Evolutionary conservation across 148 eudicot species (phyloP).

Genomic region (Pharnaceum exiguum): DNA sequence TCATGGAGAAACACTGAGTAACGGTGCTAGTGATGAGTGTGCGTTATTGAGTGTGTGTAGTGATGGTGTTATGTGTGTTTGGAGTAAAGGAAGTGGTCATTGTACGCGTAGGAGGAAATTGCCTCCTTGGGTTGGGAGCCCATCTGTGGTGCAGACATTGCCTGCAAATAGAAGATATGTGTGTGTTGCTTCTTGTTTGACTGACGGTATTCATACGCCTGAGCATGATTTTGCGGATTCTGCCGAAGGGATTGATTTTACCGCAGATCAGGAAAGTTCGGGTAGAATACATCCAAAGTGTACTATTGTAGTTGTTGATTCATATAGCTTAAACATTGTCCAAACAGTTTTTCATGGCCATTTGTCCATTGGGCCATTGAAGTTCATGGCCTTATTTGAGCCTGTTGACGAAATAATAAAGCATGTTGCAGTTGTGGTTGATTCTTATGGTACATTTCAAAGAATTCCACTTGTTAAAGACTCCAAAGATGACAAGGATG

Average conservation of each 20-base stretch:
- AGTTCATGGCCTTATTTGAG: slow-evolving; percentile 59
- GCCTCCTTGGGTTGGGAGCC: slow-evolving; percentile 95
- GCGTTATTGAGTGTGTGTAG: slow-evolving; percentile 83
- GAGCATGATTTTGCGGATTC: slow-evolving; percentile 40
- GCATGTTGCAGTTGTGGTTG: slow-evolving; percentile 52
- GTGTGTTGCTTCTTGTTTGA: slow-evolving; percentile 56
- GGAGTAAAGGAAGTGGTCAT: slow-evolving; percentile 91
- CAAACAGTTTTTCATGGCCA: slow-evolving; percentile 82
- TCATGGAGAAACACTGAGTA: slow-evolving; percentile 24
- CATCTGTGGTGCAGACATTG: slow-evolving; percentile 50
- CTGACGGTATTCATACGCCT: slow-evolving; percentile 30
- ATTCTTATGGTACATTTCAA: slow-evolving; percentile 63
- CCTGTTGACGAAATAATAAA: slow-evolving; percentile 44
- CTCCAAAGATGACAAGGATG: slow-evolving; percentile 37
- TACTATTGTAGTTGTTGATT: slow-evolving; percentile 70
- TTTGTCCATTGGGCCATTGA: slow-evolving; percentile 65
- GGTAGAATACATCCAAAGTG: slow-evolving; percentile 48
- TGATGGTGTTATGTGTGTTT: slow-evolving; percentile 89
- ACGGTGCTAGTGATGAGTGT: slow-evolving; percentile 38
- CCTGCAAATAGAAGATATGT: slow-evolving; percentile 82
- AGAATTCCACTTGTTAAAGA: slow-evolving; percentile 51
- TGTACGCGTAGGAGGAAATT: slow-evolving; percentile 87
- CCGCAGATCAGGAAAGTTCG: slow-evolving; percentile 30
- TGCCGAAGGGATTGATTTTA: slow-evolving; percentile 35
- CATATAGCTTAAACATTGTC: slow-evolving; percentile 66